Evolutionary conservation across 2,329 filamentous ascomycete species (phyloP), one percentile per base, ranked within the genome.

Genomic region (Microsporum audouinii): DNA sequence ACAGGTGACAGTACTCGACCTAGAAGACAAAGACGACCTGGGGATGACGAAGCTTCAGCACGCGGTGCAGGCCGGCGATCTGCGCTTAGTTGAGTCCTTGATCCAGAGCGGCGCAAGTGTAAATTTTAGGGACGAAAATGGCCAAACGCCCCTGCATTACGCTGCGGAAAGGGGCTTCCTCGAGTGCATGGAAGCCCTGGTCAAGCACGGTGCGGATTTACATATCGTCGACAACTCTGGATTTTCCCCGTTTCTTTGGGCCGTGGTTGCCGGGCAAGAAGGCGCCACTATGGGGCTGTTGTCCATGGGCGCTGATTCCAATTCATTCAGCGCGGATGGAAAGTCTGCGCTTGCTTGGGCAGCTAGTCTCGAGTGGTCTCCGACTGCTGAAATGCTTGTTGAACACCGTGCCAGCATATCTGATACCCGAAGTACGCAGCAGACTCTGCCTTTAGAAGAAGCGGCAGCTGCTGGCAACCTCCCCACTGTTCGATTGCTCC

Each of bases 61-160:
- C 43, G 43, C 43, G 43, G 43, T 49, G 27, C 43, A 8, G 43
- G 43, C 27, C 14, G 43, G 43, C 27, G 27, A 49, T 49, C 27
- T n/a, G 2, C 1, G n/a, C 57, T 59, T 66, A 63, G 63, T 60
- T 55, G 33, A 68, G 63, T 66, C 66, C 58, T 62, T 68, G 53
- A 66, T 65, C 59, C 58, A 64, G 10, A 41, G 41, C 10, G 65
- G 63, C 58, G 64, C 63, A 62, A 65, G 23, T 63, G 64, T 56
- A 7, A 36, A 31, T 36, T 6, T 6, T 17, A 47, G 23, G 53
- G 55, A 41, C 47, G 51, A 66, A 57, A 49, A 65, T 61, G 64
- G 66, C 61, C 61, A 65, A 62, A 68, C 66, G 58, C 56, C 66
- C 45, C 61, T 68, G 63, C 66, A 68, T 67, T 68, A 68, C 63